phyloP scores from a whole-genome alignment of 805 yeast species.

The Candida andamanensis region DNA sequence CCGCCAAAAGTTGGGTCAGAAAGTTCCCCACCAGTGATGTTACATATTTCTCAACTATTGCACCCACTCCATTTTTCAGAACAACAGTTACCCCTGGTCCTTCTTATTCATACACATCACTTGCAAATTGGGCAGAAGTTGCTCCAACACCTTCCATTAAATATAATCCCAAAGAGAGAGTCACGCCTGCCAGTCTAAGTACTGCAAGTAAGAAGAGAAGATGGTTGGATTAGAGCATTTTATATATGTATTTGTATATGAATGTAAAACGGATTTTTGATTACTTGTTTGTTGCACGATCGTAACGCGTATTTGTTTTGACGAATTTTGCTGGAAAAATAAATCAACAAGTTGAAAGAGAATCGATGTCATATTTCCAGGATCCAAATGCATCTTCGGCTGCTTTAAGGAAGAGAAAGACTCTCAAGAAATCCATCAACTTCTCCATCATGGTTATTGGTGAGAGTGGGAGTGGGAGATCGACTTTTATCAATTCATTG shows the following conservation, averaged over 20 bases:
- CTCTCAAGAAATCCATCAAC: conserved; percentile 75
- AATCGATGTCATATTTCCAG: conserved; percentile 7
- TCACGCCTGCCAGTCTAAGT: conserved; percentile 34
- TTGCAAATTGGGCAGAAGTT: conserved; percentile 63
- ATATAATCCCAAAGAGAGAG: conserved; percentile 57
- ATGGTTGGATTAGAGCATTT: conserved; percentile 29
- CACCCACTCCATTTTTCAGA: conserved; percentile 36
- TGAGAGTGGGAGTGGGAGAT: conserved; percentile 80
- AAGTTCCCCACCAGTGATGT: conserved; percentile 65
- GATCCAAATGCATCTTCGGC: conserved; percentile 30
- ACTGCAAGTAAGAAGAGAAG: conserved; percentile 31
- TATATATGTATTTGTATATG: neutral
- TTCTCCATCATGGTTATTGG: conserved; percentile 87
- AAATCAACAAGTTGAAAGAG: neutral
- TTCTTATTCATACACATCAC: conserved; percentile 62
- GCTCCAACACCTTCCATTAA: conserved; percentile 64
- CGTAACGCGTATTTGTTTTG: neutral
- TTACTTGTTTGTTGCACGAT: neutral
- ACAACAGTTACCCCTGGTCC: conserved; percentile 86
- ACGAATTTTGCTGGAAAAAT: neutral
- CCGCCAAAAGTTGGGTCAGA: conserved; percentile 62
- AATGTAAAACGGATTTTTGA: neutral
- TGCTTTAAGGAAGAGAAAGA: conserved; percentile 61
- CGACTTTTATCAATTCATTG: conserved; percentile 86
- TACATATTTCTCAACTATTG: conserved; percentile 39